A percentile compares a stretch with the other conserved stretches of the same genome.
phyloP scores from a whole-genome alignment of 495 filamentous ascomycete species.

The Cercophora scortea region DNA sequence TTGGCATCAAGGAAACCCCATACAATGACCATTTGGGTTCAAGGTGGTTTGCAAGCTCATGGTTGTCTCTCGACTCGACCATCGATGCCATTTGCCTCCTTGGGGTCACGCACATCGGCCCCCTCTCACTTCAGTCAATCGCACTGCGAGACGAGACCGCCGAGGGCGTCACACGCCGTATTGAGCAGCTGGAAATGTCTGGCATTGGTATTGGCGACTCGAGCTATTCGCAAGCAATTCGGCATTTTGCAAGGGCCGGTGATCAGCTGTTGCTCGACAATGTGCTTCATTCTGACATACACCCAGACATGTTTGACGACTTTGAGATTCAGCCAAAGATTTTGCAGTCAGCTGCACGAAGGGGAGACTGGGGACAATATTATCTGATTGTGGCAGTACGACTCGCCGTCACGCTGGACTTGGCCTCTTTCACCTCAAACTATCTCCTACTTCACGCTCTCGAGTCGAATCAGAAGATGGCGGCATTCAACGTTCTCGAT shows the following conservation, averaged over 20 bases:
- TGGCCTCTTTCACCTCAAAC: background rate
- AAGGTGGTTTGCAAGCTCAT: conserved; percentile 57
- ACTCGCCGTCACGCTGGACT: background rate
- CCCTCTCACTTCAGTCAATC: conserved; percentile 64
- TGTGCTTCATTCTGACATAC: conserved; percentile 61
- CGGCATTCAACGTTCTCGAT: conserved; percentile 17
- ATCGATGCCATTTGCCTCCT: conserved; percentile 57
- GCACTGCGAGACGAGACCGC: conserved; percentile 50
- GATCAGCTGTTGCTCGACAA: conserved; percentile 49
- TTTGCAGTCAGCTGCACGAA: conserved; percentile 11
- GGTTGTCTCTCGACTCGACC: conserved; percentile 55
- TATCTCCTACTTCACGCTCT: conserved; percentile 3
- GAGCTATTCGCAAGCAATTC: conserved; percentile 51
- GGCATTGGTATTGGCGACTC: conserved; percentile 53
- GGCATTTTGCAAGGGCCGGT: conserved; percentile 47
- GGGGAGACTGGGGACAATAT: conserved; percentile 22
- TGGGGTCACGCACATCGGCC: conserved; percentile 58
- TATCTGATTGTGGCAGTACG: conserved; percentile 21
- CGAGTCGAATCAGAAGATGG: background rate
- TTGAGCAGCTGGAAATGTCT: conserved; percentile 47
- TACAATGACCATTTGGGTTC: conserved; percentile 58
- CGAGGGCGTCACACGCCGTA: conserved; percentile 43
- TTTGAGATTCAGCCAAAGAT: conserved; percentile 41
- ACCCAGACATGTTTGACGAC: conserved; percentile 69
- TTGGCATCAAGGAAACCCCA: conserved; percentile 38